Conservation (phyloP, 1,139 yeast species). For the Blastobotrys petasosporus region DNA sequence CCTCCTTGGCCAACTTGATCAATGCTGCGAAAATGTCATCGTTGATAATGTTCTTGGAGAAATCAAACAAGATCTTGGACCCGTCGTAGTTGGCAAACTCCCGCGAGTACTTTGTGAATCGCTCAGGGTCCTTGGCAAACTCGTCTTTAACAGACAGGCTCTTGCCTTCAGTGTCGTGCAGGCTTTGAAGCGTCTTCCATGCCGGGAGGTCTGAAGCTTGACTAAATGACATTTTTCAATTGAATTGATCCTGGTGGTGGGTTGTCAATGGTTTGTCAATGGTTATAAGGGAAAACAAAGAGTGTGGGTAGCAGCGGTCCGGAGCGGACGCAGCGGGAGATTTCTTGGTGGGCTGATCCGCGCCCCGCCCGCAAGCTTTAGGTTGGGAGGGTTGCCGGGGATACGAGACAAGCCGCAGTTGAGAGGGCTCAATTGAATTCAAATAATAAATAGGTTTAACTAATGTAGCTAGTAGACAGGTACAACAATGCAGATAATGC, state of each 20-base stretch:
- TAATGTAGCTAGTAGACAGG: too few species aligned
- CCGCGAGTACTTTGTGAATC: conserved; percentile 71
- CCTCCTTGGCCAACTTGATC: conserved; percentile 79
- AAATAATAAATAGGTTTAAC: too few species aligned
- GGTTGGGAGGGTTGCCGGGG: too few species aligned
- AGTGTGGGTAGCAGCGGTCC: too few species aligned
- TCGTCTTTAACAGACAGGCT: conserved; percentile 68
- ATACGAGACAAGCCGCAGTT: too few species aligned
- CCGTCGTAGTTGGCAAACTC: conserved; percentile 80
- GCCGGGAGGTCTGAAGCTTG: conserved; percentile 74
- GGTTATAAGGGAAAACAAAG: neutral
- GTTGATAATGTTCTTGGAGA: conserved; percentile 86
- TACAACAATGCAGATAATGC: too few species aligned
- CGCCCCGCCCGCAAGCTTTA: too few species aligned
- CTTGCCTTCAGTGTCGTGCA: conserved; percentile 65
- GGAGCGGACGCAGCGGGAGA: too few species aligned
- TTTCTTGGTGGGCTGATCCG: too few species aligned
- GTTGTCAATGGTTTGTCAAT: neutral
- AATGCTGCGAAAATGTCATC: conserved; percentile 69
- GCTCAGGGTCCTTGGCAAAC: conserved; percentile 63
- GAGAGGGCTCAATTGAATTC: too few species aligned
- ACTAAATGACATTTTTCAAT: conserved; percentile 43
- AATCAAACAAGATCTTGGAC: conserved; percentile 84
- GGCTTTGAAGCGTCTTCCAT: conserved; percentile 69
- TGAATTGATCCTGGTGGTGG: neutral